Percentiles rank a stretch among this genome's conserved stretches.
These are phyloP conservation scores for Populus trichocarpa DNA, from an alignment of 441 rosid species.

Conservation along the genomic window DNA sequence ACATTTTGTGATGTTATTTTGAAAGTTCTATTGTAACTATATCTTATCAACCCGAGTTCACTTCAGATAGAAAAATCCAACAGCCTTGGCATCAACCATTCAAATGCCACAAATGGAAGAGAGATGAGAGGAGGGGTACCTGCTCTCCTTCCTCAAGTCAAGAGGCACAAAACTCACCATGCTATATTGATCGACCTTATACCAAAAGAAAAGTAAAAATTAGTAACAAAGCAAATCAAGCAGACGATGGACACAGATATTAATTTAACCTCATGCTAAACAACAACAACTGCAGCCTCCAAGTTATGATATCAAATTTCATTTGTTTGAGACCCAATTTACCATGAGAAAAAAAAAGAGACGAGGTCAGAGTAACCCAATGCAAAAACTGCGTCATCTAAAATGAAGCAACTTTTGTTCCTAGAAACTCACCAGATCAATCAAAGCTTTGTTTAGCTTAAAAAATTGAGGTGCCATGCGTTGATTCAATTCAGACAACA, in stretches of 20 bases:
- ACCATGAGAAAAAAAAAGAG: neutral
- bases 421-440: slow-evolving; percentile 29
- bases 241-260: neutral
- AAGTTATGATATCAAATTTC: neutral
- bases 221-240: neutral
- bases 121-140: slow-evolving; percentile 31
- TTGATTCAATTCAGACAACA: slow-evolving; percentile 58
- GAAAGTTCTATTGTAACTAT: neutral
- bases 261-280: neutral
- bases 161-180: slow-evolving; percentile 83
- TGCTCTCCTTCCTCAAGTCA: slow-evolving; percentile 68
- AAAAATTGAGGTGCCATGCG: slow-evolving; percentile 68
- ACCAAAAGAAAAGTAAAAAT: neutral
- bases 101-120: neutral
- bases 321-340: neutral
- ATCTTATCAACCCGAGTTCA: neutral
- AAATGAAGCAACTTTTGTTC: slow-evolving; percentile 3
- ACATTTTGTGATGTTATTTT: neutral
- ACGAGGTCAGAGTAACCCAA: neutral
- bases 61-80: neutral
- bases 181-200: slow-evolving; percentile 71
- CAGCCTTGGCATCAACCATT: neutral
- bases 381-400: neutral
- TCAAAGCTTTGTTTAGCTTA: slow-evolving; percentile 60
- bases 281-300: neutral